Base-by-base conservation (phyloP, 148 eudicot species). In the Cornus kousa region DNA sequence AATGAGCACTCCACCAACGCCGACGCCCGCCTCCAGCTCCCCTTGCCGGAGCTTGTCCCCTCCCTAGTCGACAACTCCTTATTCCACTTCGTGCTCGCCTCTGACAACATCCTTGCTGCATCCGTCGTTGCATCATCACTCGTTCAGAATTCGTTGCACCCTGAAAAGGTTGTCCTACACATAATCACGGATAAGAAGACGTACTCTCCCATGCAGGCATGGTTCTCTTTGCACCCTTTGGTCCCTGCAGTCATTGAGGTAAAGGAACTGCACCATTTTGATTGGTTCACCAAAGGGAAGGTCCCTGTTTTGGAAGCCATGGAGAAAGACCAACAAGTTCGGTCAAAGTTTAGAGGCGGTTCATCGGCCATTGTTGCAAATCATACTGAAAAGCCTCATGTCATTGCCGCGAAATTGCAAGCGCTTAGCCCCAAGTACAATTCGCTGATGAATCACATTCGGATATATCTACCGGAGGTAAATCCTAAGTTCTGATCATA, bases 271-370 rank as follows among this genome's bases (percentile, higher is more conserved):
- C 93, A 95, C 76, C 97, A 95, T 65, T 95, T 95, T 78, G 99
- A 95, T 73, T 95, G 99, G 98, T 89, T 95, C 57, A 84, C 92
- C 22, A 93, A 89, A 79, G 99, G 97, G 68, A 95, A 93, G 82
- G 91, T 93, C 74, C 97, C 99, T 0, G 97, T 95, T 71, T 83
- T 93, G 82, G 97, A 94, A 84, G 97, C 98, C 67, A 94, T 94
- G 98, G 98, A 94, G 80, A 94, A 90, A 77, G 94, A 94, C 80
- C 97, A 95, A 75, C 82, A 86, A 78, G 93, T 88, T 12, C 79
- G 98, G 80, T 86, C 99, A 73, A 91, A 87, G 68, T 93, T 93
- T 59, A 85, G 97, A 77, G 97, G 99, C 7, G 99, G 99, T 9
- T 94, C 96, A n/a, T 89, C 92, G 7, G 97, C 93, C 5, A 95